A percentile compares a stretch with the other conserved stretches of the same genome.
Evolutionary conservation across 164 flowering plant species (phyloP).

Genomic region (Annona cherimola): DNA sequence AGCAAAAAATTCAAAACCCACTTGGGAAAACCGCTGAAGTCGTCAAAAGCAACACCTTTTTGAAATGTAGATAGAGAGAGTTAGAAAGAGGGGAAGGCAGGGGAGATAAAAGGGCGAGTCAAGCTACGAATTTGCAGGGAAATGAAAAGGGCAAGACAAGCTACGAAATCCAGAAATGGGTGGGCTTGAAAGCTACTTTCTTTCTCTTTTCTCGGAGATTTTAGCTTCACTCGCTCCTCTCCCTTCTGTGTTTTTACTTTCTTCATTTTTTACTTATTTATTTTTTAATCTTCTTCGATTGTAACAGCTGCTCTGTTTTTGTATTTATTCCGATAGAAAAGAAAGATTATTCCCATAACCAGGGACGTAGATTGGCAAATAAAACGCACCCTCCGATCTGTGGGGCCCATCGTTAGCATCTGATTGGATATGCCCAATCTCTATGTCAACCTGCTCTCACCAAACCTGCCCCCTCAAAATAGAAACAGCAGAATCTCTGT

Average conservation of each 20-base stretch:
- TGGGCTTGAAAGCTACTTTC: constrained; percentile 30
- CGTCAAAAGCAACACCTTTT: not conserved
- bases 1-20: not conserved
- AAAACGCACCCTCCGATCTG: not conserved
- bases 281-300: not conserved
- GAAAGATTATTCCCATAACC: not conserved
- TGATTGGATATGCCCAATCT: no score
- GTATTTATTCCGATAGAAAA: no score
- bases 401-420: no score
- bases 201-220: no score
- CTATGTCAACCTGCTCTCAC: no score
- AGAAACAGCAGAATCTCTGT: no score
- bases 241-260: not conserved
- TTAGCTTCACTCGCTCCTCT: not conserved
- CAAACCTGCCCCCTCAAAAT: no score
- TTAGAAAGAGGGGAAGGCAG: not conserved
- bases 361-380: not conserved
- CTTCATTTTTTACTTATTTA: not conserved
- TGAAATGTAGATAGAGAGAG: not conserved
- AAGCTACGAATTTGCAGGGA: not conserved
- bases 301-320: not conserved
- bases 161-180: constrained; percentile 8
- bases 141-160: constrained; percentile 2
- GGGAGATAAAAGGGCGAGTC: not conserved
- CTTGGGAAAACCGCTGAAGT: not conserved